Conservation (phyloP, 768 basidiomycete genomes). For the Lentinula detonsa region DNA sequence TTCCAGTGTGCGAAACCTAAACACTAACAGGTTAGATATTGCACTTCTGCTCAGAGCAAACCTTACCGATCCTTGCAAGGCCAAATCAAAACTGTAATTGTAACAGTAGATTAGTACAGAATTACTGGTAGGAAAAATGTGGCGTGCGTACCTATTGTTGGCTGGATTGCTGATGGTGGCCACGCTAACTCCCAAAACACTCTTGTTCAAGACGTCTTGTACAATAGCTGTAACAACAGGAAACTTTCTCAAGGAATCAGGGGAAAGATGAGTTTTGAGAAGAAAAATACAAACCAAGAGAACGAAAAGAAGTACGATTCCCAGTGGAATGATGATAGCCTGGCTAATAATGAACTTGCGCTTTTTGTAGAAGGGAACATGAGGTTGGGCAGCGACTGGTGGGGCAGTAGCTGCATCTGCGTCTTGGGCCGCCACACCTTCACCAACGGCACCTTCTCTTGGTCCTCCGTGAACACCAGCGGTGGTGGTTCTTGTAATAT, state of each 20-base stretch:
- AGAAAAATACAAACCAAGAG: conserved; percentile 26
- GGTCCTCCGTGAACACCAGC: conserved; percentile 12
- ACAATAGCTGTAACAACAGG: conserved; percentile 64
- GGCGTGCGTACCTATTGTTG: conserved; percentile 43
- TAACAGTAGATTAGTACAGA: neutral
- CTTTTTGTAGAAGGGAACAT: conserved; percentile 44
- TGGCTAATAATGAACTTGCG: conserved; percentile 59
- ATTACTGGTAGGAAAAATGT: neutral
- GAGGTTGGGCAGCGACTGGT: conserved; percentile 13
- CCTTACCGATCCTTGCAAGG: conserved; percentile 48
- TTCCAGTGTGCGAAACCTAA: conserved; percentile 62
- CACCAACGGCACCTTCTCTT: neutral
- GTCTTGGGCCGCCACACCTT: neutral
- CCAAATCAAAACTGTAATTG: conserved; percentile 40
- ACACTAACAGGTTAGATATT: neutral
- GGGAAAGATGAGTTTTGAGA: neutral
- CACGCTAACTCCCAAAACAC: conserved; percentile 45
- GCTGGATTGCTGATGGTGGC: conserved; percentile 46
- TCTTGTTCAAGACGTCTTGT: conserved; percentile 55
- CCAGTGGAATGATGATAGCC: conserved; percentile 42
- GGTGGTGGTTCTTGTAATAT: conserved; percentile 11
- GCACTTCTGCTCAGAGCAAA: neutral
- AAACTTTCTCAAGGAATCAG: conserved; percentile 22
- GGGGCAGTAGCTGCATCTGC: neutral
- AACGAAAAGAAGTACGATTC: conserved; percentile 61